These are phyloP conservation scores for Leccinum ochraceum DNA, from an alignment of 768 basidiomycete species.

Conservation along the genomic window DNA sequence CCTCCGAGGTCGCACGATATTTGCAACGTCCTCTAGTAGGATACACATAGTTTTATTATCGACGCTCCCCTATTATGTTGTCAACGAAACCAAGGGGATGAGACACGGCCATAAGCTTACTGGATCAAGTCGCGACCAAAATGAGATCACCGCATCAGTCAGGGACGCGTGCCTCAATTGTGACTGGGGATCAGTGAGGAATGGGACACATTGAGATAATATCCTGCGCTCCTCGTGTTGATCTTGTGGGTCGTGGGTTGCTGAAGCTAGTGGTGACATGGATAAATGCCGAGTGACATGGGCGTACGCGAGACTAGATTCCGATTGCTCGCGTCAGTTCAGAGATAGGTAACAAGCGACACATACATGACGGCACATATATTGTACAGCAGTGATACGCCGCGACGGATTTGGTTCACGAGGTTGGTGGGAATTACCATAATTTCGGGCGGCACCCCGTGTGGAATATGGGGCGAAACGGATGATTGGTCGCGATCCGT, in stretches of 20 bases:
- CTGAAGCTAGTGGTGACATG: constrained; percentile 53
- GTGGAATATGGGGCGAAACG: constrained; percentile 13
- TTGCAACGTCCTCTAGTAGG: constrained; percentile 56
- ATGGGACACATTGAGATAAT: constrained; percentile 59
- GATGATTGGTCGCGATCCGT: constrained; percentile 5
- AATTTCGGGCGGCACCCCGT: constrained; percentile 43
- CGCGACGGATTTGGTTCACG: constrained; percentile 38
- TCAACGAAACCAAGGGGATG: constrained; percentile 10
- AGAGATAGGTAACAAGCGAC: neutral
- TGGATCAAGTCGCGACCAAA: constrained; percentile 65
- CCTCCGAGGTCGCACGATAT: constrained; percentile 50
- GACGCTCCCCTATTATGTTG: constrained; percentile 31
- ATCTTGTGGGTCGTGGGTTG: constrained; percentile 43
- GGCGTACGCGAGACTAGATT: constrained; percentile 63
- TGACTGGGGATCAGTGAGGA: constrained; percentile 61
- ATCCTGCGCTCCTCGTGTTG: constrained; percentile 46
- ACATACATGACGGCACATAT: constrained; percentile 67
- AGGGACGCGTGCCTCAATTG: constrained; percentile 52
- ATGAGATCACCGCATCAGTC: constrained; percentile 53
- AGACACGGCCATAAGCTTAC: constrained; percentile 17
- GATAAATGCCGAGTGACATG: constrained; percentile 65
- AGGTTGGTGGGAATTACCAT: constrained; percentile 50
- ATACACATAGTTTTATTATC: constrained; percentile 47
- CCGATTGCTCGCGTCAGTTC: neutral
- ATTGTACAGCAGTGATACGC: constrained; percentile 63